Evolutionary conservation across 2,329 filamentous ascomycete genomes (phyloP), one percentile per base, ranked within the genome.

Genomic region (Claviceps spartinae): DNA sequence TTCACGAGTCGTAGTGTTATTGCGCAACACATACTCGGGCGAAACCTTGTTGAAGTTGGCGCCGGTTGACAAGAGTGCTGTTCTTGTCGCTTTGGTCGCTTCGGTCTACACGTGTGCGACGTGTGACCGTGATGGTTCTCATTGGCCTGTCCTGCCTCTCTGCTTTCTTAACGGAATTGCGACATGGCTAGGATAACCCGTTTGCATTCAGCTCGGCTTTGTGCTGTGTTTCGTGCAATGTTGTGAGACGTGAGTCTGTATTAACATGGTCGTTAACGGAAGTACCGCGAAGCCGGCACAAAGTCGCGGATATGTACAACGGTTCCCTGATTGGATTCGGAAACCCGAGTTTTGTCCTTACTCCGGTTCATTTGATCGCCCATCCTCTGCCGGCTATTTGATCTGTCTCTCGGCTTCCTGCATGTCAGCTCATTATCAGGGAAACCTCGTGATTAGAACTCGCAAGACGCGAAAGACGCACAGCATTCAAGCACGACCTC

Each of bases 221-320:
- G 30, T 41, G 8, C 20, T 38, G 14, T 47, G 20, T 6, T 36
- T 36, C 14, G 47, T 40, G 20, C 26, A 11, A 11, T 9, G 5
- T 36, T 47, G 46, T 45, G 38, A 38, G 44, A 54, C 40, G 46
- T 48, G 48, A 45, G 42, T 54, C 26, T 36, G 20, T 26, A 30
- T 20, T 41, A 36, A 51, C 41, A 38, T 38, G 36, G 45, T 22
- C 48, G 43, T 42, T 34, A 9, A 34, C 52, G 43, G 48, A 45
- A 40, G 47, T 40, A 24, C 22, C 34, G 48, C 22, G 24, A 43
- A 46, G 8, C 9, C 20, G 22, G 47, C 36, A 20, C 22, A 22
- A 49, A 38, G 40, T 48, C 43, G 24, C 22, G 30, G 20, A 16
- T 42, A 36, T 44, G 30, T 37, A 26, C n/a, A 16, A 37, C 37